Evolutionary conservation across 192 early-diverging fungal genomes (phyloP).

Genomic region (Rhizophagus clarus): DNA sequence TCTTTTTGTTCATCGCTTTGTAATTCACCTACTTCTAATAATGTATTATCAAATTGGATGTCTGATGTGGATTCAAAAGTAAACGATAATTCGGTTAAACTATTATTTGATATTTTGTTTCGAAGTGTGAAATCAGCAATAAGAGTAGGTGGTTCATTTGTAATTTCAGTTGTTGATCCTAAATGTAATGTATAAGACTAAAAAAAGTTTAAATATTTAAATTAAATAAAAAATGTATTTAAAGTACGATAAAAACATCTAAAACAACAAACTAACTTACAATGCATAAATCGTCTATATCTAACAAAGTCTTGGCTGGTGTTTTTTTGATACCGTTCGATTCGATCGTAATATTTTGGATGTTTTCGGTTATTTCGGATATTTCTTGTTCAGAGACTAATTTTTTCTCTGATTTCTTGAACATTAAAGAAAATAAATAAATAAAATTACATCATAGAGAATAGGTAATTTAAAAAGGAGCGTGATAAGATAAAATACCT

Average conservation of each 20-base stretch:
- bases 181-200: conserved; percentile 13
- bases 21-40: conserved; percentile 36
- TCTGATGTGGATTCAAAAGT: conserved; percentile 30
- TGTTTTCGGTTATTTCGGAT: background rate
- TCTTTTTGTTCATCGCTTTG: conserved; percentile 32
- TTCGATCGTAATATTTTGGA: background rate
- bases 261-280: background rate
- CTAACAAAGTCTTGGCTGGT: background rate
- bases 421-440: background rate
- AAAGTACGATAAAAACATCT: too few relatives aligned
- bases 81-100: conserved; percentile 16
- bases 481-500: conserved; percentile 20
- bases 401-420: background rate
- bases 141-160: conserved; percentile 25
- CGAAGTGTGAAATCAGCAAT: conserved; percentile 7
- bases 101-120: background rate
- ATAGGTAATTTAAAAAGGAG: too few relatives aligned
- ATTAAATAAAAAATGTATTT: background rate
- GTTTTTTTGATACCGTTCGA: background rate
- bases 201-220: background rate
- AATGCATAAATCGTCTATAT: background rate
- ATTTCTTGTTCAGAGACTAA: background rate
- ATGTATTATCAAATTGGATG: conserved; percentile 29
- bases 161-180: conserved; percentile 14
- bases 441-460: background rate